Conservation (phyloP, 495 filamentous ascomycete genomes). For the Penicillium samsonianum region DNA sequence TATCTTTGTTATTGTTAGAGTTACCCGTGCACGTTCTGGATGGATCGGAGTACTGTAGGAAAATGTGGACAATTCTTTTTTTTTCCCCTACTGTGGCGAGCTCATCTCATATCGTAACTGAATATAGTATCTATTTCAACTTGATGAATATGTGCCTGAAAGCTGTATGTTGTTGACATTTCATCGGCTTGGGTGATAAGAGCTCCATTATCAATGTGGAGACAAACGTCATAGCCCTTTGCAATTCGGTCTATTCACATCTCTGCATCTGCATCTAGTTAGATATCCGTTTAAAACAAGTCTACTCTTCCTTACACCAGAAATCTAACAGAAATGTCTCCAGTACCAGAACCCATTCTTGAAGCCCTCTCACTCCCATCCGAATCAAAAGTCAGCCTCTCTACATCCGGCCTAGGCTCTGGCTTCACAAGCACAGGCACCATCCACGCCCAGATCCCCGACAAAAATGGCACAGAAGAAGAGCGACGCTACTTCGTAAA, state of each 20-base stretch:
- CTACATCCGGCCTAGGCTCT: slow-evolving; percentile 64
- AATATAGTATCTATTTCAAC: background rate
- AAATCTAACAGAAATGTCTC: slow-evolving; percentile 20
- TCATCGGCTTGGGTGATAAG: background rate
- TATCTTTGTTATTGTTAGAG: background rate
- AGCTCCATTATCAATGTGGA: background rate
- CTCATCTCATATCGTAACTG: background rate
- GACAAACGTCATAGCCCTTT: background rate
- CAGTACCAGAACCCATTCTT: slow-evolving; percentile 60
- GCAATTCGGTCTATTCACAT: background rate
- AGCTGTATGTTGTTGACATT: background rate
- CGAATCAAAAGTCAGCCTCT: slow-evolving; percentile 52
- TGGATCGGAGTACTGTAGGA: background rate
- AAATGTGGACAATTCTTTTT: background rate
- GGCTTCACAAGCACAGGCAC: slow-evolving; percentile 75
- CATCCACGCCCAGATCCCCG: slow-evolving; percentile 53
- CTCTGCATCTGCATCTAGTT: background rate
- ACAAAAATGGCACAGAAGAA: slow-evolving; percentile 47
- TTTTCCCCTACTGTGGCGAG: background rate
- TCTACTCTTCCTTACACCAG: background rate
- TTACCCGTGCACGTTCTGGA: background rate
- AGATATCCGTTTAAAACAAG: background rate
- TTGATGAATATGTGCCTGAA: background rate
- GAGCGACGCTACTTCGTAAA: slow-evolving; percentile 78
- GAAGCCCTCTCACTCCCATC: slow-evolving; percentile 64